Base-by-base conservation (phyloP, 768 basidiomycete genomes). In the Candolleomyces efflorescens region DNA sequence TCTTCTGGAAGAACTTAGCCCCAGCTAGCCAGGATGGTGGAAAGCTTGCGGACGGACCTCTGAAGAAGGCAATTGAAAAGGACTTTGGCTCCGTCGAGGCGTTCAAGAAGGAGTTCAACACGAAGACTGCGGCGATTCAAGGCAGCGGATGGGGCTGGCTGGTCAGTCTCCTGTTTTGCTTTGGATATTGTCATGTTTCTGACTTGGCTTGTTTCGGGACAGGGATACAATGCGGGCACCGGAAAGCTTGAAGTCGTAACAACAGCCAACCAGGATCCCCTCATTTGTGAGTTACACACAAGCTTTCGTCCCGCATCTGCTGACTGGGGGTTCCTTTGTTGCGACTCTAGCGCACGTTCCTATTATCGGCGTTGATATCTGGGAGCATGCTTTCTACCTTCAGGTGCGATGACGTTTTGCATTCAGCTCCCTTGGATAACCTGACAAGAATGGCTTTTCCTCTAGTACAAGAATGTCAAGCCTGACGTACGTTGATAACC, bases 111-210 rank as follows among this genome's bases (percentile, higher is more conserved):
- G 79, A 82, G 61, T 83, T 98, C 72, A 98, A 96, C 73, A 74
- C 94, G 23, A 82, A 81, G 61, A 96, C 96, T 22, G 93, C 89
- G 32, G 94, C 82, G 53, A 89, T 99, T 55, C 97, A 99, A 73
- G 97, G 97, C 24, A 93, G 90, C 63, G 97, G 97, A 2, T 99
- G 97, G 97, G 96, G 95, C 46, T 99, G 97, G 97, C 81, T 99
- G 59, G 93, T 87, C 63, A 60, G 80, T 75, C 39, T 24, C 22
- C 38, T 26, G 58, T 22, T 18, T 36, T 27, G 23, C 46, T n/a
- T 39, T 37, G 9, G 32, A 22, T 12, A 6, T 5, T 27, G 32
- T 44, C 17, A 54, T 48, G 5, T 15, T 55, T 47, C 17, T 45
- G 54, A 15, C 23, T 52, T 27, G 38, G 38, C 10, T 23, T 23